A percentile compares a stretch with the other conserved stretches of the same genome.
phyloP scores from a whole-genome alignment of 768 basidiomycete genomes.

The Phylloporus rhodoxanthus region DNA sequence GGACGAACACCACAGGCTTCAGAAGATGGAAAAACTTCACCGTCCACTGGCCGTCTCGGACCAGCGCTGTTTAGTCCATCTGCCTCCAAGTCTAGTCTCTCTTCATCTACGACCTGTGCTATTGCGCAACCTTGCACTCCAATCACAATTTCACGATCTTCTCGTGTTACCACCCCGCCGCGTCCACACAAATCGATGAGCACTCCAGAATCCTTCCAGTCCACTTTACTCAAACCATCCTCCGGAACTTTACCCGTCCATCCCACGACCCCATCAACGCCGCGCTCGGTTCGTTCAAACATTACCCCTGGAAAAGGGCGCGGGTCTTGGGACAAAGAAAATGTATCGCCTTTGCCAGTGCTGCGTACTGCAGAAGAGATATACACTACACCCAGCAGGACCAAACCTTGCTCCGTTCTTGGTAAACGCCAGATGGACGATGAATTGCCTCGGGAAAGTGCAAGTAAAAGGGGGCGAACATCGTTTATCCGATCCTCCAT shows the following conservation, averaged over 20 bases:
- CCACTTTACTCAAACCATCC: conserved; percentile 25
- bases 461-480: conserved; percentile 24
- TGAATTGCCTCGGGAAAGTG: conserved; percentile 28
- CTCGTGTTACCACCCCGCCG: conserved; percentile 29
- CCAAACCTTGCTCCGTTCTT: conserved; percentile 21
- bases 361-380: conserved; percentile 45
- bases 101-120: neutral
- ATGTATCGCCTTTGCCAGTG: conserved; percentile 39
- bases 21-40: conserved; percentile 6
- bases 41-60: conserved; percentile 24
- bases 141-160: conserved; percentile 10
- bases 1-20: neutral
- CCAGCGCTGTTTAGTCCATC: conserved; percentile 24
- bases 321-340: conserved; percentile 52
- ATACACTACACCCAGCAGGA: conserved; percentile 30
- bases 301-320: conserved; percentile 37
- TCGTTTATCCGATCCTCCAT: conserved; percentile 30
- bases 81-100: conserved; percentile 4
- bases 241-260: conserved; percentile 23
- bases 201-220: conserved; percentile 30
- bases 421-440: conserved; percentile 44
- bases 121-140: conserved; percentile 28
- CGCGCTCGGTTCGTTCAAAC: conserved; percentile 23
- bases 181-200: conserved; percentile 33
- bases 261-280: conserved; percentile 29